Evolutionary conservation across 2,329 filamentous ascomycete genomes (phyloP).

Genomic region (Aschersonia sp.): DNA sequence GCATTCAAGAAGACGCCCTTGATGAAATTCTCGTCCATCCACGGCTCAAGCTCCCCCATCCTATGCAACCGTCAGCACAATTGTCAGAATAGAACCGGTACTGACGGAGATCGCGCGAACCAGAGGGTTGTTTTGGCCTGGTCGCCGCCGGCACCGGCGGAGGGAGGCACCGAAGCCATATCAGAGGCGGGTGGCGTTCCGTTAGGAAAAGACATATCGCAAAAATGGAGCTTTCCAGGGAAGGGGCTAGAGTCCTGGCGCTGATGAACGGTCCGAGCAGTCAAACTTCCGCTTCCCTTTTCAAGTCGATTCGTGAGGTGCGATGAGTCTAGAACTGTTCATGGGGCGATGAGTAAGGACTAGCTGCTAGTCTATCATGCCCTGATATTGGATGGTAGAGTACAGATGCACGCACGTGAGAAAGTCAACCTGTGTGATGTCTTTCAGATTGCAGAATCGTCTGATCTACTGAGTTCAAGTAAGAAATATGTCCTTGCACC

Average conservation of each 20-base stretch:
- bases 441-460: too few species aligned
- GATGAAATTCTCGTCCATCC: slow-evolving; percentile 99
- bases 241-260: not conserved
- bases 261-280: too few species aligned
- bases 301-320: too few species aligned
- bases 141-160: slow-evolving; percentile 24
- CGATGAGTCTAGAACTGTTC: too few species aligned
- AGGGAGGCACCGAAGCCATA: slow-evolving; percentile 19
- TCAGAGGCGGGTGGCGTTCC: slow-evolving; percentile 24
- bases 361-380: too few species aligned
- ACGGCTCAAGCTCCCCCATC: slow-evolving; percentile 98
- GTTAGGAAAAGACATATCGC: slow-evolving; percentile 22
- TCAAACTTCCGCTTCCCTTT: too few species aligned
- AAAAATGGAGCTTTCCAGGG: slow-evolving; percentile 1
- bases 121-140: slow-evolving; percentile 44
- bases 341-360: too few species aligned
- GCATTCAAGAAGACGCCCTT: slow-evolving; percentile 81
- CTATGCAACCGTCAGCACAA: slow-evolving; percentile 28
- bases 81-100: not conserved
- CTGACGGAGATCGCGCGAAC: slow-evolving; percentile 17
- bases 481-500: too few species aligned
- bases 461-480: too few species aligned
- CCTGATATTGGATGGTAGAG: too few species aligned
- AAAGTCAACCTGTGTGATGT: too few species aligned
- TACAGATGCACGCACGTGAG: too few species aligned